Evolutionary conservation across 768 basidiomycete species (phyloP), one percentile per base, ranked within the genome.

Genomic region (Gelatoporia subvermispora): DNA sequence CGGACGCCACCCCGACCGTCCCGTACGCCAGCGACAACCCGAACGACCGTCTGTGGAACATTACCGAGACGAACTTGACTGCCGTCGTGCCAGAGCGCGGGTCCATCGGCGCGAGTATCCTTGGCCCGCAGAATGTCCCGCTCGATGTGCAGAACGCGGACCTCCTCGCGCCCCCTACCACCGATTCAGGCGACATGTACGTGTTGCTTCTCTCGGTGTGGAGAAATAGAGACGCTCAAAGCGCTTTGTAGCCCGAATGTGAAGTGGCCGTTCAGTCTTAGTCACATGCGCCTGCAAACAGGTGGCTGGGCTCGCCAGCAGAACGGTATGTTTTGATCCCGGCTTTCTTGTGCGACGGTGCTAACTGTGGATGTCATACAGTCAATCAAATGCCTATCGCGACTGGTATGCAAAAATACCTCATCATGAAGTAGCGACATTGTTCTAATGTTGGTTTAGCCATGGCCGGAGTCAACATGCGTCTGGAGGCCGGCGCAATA

Each of bases 261-360:
- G 21, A 79, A 81, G 58, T 81, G 81, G 81, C 72, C 81, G 0
- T 78, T 81, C 59, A 62, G 64, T 49, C 57, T 81, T 36, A 79
- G 77, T 47, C 75, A 75, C 56, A 81, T 78, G 52, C 73, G 77
- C n/a, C 60, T 83, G 15, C 73, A 75, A 49, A 72, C 71, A 0
- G 81, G 80, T 11, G 81, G 81, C 0, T 83, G 81, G 81, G 77
- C 78, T 22, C 70, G 80, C 36, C 72, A 80, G 54, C 69, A 80
- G 61, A 79, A 79, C 46, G 57, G 77, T 76, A 41, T 13, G 70
- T 44, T 20, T 23, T 1, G 18, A 41, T 7, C 20, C 3, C 17
- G n/a, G 8, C 13, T 28, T 41, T 45, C 8, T 31, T 13, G 13
- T 36, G 7, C 18, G 8, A 22, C 39, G 22, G 31, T 21, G 21